Evolutionary conservation across 306 rosid genomes (phyloP).

Genomic region (Fragaria ananassa): DNA sequence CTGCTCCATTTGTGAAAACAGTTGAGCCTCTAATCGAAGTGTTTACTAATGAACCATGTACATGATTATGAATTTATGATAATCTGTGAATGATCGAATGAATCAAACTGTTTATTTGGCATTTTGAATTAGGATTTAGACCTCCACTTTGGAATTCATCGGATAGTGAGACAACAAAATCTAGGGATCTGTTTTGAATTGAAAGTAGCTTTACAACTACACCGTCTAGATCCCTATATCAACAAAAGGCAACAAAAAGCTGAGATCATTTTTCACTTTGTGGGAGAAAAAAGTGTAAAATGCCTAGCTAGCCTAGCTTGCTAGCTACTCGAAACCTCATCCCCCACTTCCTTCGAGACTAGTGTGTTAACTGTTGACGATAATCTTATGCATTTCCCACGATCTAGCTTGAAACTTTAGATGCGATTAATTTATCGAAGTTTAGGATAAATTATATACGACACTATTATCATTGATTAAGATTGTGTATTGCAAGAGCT

Average conservation of each 20-base stretch:
- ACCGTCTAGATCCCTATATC: slow-evolving; percentile 28
- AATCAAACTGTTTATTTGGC: slow-evolving; percentile 3
- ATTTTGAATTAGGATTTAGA: slow-evolving; percentile 19
- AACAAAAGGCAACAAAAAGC: slow-evolving; percentile 20
- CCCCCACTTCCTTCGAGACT: background rate
- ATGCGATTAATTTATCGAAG: background rate
- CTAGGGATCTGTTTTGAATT: slow-evolving; percentile 35
- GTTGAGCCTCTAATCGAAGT: no score
- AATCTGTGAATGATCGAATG: no score
- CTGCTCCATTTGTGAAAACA: no score
- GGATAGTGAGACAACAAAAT: slow-evolving; percentile 39
- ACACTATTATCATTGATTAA: no score
- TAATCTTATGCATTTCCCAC: background rate
- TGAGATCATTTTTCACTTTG: slow-evolving; percentile 4
- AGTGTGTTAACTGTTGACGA: background rate
- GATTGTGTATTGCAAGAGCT: no score
- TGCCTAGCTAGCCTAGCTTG: background rate
- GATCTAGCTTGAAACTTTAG: background rate
- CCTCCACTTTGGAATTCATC: slow-evolving; percentile 31
- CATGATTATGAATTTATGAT: no score
- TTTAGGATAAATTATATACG: background rate
- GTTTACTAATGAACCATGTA: no score
- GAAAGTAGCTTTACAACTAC: slow-evolving; percentile 40
- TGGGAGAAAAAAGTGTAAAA: background rate
- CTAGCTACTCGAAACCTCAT: background rate